Evolutionary conservation across 768 basidiomycete genomes (phyloP).

Genomic region (Rickenella mellea): DNA sequence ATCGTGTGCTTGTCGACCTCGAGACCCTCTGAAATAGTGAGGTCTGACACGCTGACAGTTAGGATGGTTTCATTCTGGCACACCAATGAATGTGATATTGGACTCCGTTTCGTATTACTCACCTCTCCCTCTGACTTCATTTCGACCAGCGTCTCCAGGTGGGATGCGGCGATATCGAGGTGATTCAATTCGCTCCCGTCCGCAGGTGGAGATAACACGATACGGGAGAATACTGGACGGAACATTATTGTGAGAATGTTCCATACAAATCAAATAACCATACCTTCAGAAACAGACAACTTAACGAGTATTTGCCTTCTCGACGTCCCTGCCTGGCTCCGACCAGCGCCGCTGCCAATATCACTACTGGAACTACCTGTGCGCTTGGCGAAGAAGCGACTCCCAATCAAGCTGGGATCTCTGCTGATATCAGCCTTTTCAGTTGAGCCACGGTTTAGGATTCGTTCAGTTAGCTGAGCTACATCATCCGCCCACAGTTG

Average conservation of each 20-base stretch:
- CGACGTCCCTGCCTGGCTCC: constrained; percentile 12
- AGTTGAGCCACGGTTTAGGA: constrained; percentile 23
- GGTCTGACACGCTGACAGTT: constrained; percentile 52
- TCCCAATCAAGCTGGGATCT: constrained; percentile 67
- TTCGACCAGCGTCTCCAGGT: constrained; percentile 56
- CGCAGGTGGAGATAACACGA: constrained; percentile 32
- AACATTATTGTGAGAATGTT: constrained; percentile 3
- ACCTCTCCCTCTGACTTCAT: constrained; percentile 68
- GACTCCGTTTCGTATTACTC: constrained; percentile 8
- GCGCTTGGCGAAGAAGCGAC: constrained; percentile 61
- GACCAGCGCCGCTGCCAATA: constrained; percentile 25
- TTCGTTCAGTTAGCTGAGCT: constrained; percentile 56
- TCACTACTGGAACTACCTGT: constrained; percentile 30
- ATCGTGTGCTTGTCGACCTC: neutral
- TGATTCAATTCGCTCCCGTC: constrained; percentile 24
- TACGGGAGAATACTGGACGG: constrained; percentile 26
- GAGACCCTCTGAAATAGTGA: constrained; percentile 28
- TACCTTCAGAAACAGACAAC: constrained; percentile 30
- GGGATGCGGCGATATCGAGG: constrained; percentile 51
- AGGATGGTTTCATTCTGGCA: constrained; percentile 70
- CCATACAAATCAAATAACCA: constrained; percentile 18
- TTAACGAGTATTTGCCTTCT: constrained; percentile 36
- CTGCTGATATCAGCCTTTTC: constrained; percentile 39
- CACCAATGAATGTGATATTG: constrained; percentile 1
- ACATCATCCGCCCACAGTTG: constrained; percentile 87